Evolutionary conservation across 2,329 filamentous ascomycete genomes (phyloP), one percentile per base, ranked within the genome.

Genomic region (Fonsecaea monophora): DNA sequence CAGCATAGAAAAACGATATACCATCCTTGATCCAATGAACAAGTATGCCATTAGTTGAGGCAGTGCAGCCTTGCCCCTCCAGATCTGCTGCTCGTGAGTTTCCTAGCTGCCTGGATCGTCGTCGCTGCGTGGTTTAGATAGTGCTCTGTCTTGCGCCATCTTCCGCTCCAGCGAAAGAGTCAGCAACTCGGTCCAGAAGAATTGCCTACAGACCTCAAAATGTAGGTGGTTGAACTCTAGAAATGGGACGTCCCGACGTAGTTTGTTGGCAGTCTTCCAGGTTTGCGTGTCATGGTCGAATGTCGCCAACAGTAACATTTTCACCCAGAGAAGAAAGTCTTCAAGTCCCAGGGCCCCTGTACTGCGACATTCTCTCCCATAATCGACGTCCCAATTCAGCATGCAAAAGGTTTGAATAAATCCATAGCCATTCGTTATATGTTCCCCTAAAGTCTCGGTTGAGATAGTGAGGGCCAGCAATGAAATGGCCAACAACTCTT

Each of bases 311-410:
- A 61, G 59, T 12, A 61, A 38, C 45, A 61, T 38, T 18, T 61
- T 61, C 7, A 18, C n/a, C 59, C 59, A 61, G 13, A 54, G 59
- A 8, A 61, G 59, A 38, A 61, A 61, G 18, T 54, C 18, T 30
- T n/a, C 12, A n/a, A 61, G 32, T 12, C 48, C 45, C 18, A 40
- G 12, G 8, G 13, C 45, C 3, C 59, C 45, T 8, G 32, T 61
- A 35, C 34, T 38, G 45, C 34, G 48, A 40, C 59, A 61, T 42
- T 61, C 45, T 30, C 35, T 45, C 37, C 42, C 59, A 54, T 54
- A 30, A 40, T 61, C 45, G 32, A 38, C 35, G 18, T 54, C 38
- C 59, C 45, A 54, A 5, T 40, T 25, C 3, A 18, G 18, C 59
- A 61, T 54, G 34, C 58, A 61, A 25, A 38, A 32, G 7, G 37